Percentiles rank a stretch among this genome's conserved stretches.
These are phyloP conservation scores for Psophocarpus tetragonolobus DNA, from an alignment of 306 rosid genomes.

Conservation along the genomic window DNA sequence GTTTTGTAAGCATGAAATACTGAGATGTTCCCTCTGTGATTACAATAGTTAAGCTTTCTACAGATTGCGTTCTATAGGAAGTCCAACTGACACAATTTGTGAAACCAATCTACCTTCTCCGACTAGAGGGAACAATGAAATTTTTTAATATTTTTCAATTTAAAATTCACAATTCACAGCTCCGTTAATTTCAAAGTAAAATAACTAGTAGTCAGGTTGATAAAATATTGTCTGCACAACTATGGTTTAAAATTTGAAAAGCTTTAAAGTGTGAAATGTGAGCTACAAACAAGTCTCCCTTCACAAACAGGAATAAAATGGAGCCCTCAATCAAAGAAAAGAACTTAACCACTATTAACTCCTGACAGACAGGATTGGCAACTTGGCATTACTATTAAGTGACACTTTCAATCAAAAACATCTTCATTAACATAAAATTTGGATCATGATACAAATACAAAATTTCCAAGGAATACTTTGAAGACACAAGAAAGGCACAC, in stretches of 20 bases:
- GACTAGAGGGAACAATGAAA: not conserved
- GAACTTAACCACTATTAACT: not conserved
- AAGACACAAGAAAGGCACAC: not conserved
- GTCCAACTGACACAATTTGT: constrained; percentile 4
- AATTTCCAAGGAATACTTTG: constrained; percentile 1
- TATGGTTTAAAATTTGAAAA: constrained; percentile 5
- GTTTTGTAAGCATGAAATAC: not conserved
- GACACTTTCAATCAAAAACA: constrained; percentile 20
- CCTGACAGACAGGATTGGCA: not conserved
- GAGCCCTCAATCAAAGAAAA: not conserved
- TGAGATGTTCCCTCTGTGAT: not conserved
- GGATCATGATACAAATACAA: not conserved
- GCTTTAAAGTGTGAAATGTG: not conserved
- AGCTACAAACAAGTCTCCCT: not conserved
- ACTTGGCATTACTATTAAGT: not conserved
- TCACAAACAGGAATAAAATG: not conserved
- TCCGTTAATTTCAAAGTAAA: not conserved
- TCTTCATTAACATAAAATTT: not conserved
- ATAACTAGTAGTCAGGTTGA: not conserved
- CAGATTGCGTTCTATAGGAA: not conserved
- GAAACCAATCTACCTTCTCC: not conserved
- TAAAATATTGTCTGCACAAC: not conserved
- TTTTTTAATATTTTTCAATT: not conserved
- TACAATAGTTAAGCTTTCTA: not conserved
- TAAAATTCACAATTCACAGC: not conserved